Conservation (phyloP, 306 rosid species). For the Cucurbita ficifolia region DNA sequence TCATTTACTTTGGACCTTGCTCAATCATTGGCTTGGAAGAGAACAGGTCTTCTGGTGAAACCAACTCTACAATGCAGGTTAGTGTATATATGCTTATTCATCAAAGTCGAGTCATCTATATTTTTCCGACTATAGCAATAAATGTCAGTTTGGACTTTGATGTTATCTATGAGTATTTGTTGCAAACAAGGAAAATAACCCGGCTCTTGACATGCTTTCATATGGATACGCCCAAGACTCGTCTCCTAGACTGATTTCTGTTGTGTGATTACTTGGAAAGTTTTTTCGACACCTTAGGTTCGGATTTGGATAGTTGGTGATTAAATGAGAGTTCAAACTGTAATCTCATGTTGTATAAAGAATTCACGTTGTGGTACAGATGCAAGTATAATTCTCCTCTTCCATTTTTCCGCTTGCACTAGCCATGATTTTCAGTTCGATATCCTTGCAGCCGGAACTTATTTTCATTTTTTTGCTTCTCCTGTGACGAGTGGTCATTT, state of each 20-base stretch:
- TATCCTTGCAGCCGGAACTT: not conserved
- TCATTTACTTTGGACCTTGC: conserved; percentile 73
- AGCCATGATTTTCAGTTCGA: not conserved
- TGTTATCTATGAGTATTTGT: not conserved
- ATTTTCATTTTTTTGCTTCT: not conserved
- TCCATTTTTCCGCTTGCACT: not conserved
- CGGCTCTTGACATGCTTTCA: not conserved
- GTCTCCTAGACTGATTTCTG: not conserved
- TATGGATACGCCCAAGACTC: not conserved
- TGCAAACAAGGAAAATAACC: not conserved
- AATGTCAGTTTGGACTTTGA: not conserved
- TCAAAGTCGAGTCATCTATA: not conserved
- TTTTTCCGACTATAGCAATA: not conserved
- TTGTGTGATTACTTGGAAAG: not conserved
- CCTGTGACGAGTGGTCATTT: conserved; percentile 2
- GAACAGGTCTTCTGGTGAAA: conserved; percentile 87
- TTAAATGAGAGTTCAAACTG: not conserved
- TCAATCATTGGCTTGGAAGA: conserved; percentile 93
- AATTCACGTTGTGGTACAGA: not conserved
- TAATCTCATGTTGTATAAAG: not conserved
- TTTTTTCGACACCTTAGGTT: not conserved
- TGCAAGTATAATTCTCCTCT: not conserved
- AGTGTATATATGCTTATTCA: conserved; percentile 1
- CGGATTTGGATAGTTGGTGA: not conserved
- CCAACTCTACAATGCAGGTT: conserved; percentile 91